Percentiles rank a stretch among this genome's conserved stretches.
phyloP scores from a whole-genome alignment of 2,329 filamentous ascomycete genomes.

The Penicillium sp. region DNA sequence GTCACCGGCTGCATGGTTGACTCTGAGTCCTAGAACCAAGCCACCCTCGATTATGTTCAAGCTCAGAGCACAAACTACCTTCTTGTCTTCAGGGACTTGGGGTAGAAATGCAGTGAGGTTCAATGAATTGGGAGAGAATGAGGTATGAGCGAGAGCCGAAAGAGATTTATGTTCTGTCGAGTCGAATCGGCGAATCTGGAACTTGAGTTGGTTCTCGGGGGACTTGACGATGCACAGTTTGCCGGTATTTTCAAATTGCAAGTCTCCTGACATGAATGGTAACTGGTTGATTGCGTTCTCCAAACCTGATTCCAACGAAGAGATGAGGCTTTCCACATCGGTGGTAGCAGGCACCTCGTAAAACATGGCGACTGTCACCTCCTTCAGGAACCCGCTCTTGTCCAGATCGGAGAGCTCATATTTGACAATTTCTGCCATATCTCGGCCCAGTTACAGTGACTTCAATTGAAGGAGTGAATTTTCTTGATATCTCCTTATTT shows the following conservation, averaged over 20 bases:
- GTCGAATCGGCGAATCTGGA: conserved; percentile 15
- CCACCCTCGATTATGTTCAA: conserved; percentile 28
- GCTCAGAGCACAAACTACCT: conserved; percentile 27
- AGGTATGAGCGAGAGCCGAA: conserved; percentile 10
- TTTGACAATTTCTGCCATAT: conserved; percentile 9
- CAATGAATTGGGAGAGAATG: conserved; percentile 22
- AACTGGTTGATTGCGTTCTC: conserved; percentile 23
- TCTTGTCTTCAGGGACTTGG: conserved; percentile 4
- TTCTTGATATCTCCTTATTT: background rate
- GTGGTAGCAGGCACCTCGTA: conserved; percentile 23
- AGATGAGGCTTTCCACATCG: conserved; percentile 16
- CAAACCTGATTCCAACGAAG: conserved; percentile 25
- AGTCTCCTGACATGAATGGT: conserved; percentile 27
- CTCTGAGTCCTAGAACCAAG: conserved; percentile 23
- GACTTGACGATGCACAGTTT: conserved; percentile 20
- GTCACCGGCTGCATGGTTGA: conserved; percentile 30
- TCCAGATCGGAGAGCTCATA: conserved; percentile 32
- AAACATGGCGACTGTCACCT: conserved; percentile 26
- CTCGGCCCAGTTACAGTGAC: background rate
- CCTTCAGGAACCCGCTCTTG: conserved; percentile 25
- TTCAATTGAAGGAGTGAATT: background rate
- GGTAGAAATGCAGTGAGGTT: conserved; percentile 19
- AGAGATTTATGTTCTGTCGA: conserved; percentile 19
- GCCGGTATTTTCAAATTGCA: conserved; percentile 19
- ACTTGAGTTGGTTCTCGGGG: conserved; percentile 12